Base-by-base conservation (phyloP, 768 basidiomycete genomes). In the Lactarius pseudohatsudake region DNA sequence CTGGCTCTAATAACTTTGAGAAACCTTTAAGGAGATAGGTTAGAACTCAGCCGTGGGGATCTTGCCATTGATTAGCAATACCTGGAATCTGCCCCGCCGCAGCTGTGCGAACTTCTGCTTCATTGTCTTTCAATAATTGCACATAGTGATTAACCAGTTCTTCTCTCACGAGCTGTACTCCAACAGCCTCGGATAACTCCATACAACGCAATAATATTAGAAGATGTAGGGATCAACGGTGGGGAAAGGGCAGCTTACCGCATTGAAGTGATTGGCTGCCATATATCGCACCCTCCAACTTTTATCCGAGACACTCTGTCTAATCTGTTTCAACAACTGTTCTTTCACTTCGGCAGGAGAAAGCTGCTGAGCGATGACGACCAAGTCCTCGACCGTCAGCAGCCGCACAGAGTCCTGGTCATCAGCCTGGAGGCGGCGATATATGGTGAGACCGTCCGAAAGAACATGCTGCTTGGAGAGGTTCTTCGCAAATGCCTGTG, bases 201-300 rank as follows among this genome's bases (percentile, higher is more conserved):
- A 67, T 40, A 62, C 45, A 32, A 2, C 34, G 47, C 45, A 70
- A 64, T 63, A 66, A 45, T 2, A n/a, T 45, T 20, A 45, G 43
- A n/a, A n/a, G 47, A 64, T 43, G 56, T 36, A 18, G 34, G 53
- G 40, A 38, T 56, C 28, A 45, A 54, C 30, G 59, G 26, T 36
- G 63, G 32, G 45, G 63, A 36, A 50, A 61, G 28, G 59, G 57
- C 47, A 22, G 69, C 81, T 64, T 69, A 92, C 94, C 84, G 95
- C 91, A 70, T 98, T 97, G 78, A 98, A 98, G 76, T 98, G 93
- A 69, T 86, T 94, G 2, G 96, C 96, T 18, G 95, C 94, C 96
- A 98, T 98, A 77, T 98, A 99, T 75, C 97, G 83, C 61, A 99
- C 97, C 71, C 97, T 84, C 97, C 97, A 99, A 75, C 94, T 96